Conservation (phyloP, 352 stramenopile species). For the Globisporangium cystogenes region DNA sequence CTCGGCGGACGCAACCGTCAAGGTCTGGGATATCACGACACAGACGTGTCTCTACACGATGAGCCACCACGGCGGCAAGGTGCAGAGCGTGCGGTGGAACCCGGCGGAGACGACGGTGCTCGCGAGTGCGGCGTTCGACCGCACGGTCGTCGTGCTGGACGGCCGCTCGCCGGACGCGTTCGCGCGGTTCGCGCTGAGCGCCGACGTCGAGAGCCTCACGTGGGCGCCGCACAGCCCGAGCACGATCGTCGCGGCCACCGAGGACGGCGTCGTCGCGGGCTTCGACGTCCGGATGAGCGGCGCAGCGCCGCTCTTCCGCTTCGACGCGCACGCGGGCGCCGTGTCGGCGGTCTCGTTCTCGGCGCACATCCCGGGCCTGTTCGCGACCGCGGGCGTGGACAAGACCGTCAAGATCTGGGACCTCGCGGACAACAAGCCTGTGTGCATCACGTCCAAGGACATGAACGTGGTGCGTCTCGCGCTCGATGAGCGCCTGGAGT, state of each 20-base stretch:
- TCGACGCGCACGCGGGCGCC: slow-evolving; percentile 88
- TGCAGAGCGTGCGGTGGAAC: slow-evolving; percentile 97
- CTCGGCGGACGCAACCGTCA: slow-evolving; percentile 97
- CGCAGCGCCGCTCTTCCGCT: slow-evolving; percentile 87
- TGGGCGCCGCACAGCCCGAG: slow-evolving; percentile 93
- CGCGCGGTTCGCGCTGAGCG: slow-evolving; percentile 74
- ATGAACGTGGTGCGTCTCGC: slow-evolving; percentile 67
- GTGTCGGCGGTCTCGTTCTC: slow-evolving; percentile 87
- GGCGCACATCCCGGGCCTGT: slow-evolving; percentile 86
- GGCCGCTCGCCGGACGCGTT: slow-evolving; percentile 81
- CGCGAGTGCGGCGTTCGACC: slow-evolving; percentile 94
- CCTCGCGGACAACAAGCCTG: slow-evolving; percentile 56
- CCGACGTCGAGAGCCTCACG: slow-evolving; percentile 88
- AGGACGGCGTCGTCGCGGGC: slow-evolving; percentile 92
- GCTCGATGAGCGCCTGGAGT: too few species aligned
- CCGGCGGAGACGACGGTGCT: slow-evolving; percentile 95
- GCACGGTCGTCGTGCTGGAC: slow-evolving; percentile 92
- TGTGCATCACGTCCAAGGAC: slow-evolving; percentile 87
- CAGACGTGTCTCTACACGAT: slow-evolving; percentile 94
- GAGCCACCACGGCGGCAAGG: slow-evolving; percentile 98
- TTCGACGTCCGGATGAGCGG: slow-evolving; percentile 97
- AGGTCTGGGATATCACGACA: slow-evolving; percentile 93
- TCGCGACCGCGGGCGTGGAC: slow-evolving; percentile 95
- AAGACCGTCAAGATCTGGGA: slow-evolving; percentile 99
- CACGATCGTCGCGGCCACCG: slow-evolving; percentile 90